Evolutionary conservation across 2,329 filamentous ascomycete species (phyloP), one percentile per base, ranked within the genome.

Genomic region (Claviceps paspali): DNA sequence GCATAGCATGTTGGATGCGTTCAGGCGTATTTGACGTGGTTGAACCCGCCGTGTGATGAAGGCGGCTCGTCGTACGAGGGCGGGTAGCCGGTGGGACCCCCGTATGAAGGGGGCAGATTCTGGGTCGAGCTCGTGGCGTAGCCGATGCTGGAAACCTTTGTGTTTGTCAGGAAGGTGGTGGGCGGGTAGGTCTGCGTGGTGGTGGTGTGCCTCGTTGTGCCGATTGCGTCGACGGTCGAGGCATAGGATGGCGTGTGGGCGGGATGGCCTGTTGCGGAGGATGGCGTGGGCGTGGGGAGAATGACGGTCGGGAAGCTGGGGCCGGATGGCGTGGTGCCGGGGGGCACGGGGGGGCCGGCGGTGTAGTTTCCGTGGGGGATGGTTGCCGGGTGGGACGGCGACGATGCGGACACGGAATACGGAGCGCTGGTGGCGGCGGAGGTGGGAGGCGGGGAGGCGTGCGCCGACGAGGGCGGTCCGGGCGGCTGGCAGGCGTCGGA

Each of bases 81-180:
- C 12, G 34, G 33, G 18, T 18, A 11, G 14, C 15, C 29, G 9
- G 36, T 23, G 6, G 35, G 21, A 11, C 17, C 27, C n/a, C 14
- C 35, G 15, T 41, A 41, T 4, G 31, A n/a, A 1, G 35, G 35
- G 17, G 35, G 35, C 11, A 12, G 2, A 10, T 26, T 18, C 14
- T 19, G 18, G 4, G 36, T 36, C 5, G 29, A 26, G 19, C 12
- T 33, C 6, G 33, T 23, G 11, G 6, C 7, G 5, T 18, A 11
- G 7, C 23, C 11, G 6, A 1, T 26, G 23, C 19, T 30, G 14
- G 27, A 24, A 3, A 11, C 5, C 21, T 14, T 37, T 15, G 28
- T 37, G 8, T 14, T 30, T 2, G 39, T 41, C n/a, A 36, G 18
- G 17, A 41, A 23, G 3, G 36, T 41, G 4, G 36, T 38, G 12